Percentiles rank a stretch among this genome's conserved stretches.
These are phyloP conservation scores for Polytolypa hystricis DNA, from an alignment of 2,329 filamentous ascomycete species.

Conservation along the genomic window DNA sequence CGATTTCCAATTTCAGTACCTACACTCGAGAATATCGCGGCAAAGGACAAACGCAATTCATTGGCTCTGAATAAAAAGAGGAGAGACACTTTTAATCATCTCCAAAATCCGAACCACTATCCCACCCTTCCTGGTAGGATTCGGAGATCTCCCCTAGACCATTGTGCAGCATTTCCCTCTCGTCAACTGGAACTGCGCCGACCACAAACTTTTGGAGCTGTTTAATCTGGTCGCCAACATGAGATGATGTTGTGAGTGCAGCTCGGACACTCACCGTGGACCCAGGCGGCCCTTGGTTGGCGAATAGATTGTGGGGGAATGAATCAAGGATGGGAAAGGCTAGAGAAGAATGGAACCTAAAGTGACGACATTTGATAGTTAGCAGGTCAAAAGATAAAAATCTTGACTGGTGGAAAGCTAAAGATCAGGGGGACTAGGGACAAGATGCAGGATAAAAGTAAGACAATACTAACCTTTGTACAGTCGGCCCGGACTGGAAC, in stretches of 20 bases:
- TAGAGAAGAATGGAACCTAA: constrained; percentile 35
- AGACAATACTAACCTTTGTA: constrained; percentile 14
- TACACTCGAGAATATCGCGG: no score
- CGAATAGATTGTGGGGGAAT: constrained; percentile 64
- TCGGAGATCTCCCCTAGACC: constrained; percentile 72
- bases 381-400: background rate
- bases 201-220: constrained; percentile 52
- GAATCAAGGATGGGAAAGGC: constrained; percentile 71
- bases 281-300: constrained; percentile 25
- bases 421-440: no score
- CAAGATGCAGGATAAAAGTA: no score
- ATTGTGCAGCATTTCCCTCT: constrained; percentile 74
- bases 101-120: constrained; percentile 47
- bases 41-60: no score
- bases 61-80: no score
- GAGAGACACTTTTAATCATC: no score
- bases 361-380: background rate
- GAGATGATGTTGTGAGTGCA: constrained; percentile 62
- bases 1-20: no score
- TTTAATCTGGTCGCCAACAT: constrained; percentile 59
- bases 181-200: constrained; percentile 56
- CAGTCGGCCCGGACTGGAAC: constrained; percentile 10
- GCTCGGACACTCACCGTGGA: constrained; percentile 39
- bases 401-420: no score
- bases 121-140: constrained; percentile 82